These are phyloP conservation scores for Citrus unshiu DNA, from an alignment of 345 rosid species.

Conservation along the genomic window DNA sequence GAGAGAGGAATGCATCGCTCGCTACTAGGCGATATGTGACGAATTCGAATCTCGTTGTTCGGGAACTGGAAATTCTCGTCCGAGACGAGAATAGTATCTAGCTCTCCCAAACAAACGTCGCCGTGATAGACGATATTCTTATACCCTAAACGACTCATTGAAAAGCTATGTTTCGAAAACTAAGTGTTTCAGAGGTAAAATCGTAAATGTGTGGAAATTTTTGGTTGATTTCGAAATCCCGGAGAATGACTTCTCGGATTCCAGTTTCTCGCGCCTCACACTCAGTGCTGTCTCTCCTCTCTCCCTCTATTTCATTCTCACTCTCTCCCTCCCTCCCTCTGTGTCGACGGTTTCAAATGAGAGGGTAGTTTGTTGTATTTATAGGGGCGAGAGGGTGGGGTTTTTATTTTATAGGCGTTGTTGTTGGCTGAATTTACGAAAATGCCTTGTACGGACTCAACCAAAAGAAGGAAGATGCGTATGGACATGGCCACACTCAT, in stretches of 20 bases:
- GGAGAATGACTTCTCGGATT: neutral
- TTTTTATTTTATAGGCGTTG: neutral
- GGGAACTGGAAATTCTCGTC: constrained; percentile 72
- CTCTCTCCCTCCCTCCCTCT: constrained; percentile 23
- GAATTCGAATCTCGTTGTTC: constrained; percentile 88
- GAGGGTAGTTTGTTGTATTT: constrained; percentile 13
- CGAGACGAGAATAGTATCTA: constrained; percentile 53
- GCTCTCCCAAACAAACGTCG: constrained; percentile 73
- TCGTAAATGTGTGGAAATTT: constrained; percentile 25
- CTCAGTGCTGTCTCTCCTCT: neutral
- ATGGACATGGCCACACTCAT: neutral
- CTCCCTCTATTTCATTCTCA: neutral
- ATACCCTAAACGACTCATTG: constrained; percentile 80
- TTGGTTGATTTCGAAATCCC: constrained; percentile 5
- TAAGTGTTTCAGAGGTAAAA: neutral
- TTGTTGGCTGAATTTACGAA: constrained; percentile 26
- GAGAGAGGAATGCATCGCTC: constrained; percentile 96
- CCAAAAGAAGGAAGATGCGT: no score
- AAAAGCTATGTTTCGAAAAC: neutral
- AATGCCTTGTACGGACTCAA: constrained; percentile 13
- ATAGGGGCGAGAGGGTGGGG: constrained; percentile 24
- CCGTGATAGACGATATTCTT: constrained; percentile 83
- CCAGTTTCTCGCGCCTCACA: neutral
- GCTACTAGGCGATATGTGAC: constrained; percentile 58
- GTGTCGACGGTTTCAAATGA: constrained; percentile 2